Evolutionary conservation across 2,329 filamentous ascomycete genomes (phyloP), one percentile per base, ranked within the genome.

Genomic region (Aspergillus fructus): DNA sequence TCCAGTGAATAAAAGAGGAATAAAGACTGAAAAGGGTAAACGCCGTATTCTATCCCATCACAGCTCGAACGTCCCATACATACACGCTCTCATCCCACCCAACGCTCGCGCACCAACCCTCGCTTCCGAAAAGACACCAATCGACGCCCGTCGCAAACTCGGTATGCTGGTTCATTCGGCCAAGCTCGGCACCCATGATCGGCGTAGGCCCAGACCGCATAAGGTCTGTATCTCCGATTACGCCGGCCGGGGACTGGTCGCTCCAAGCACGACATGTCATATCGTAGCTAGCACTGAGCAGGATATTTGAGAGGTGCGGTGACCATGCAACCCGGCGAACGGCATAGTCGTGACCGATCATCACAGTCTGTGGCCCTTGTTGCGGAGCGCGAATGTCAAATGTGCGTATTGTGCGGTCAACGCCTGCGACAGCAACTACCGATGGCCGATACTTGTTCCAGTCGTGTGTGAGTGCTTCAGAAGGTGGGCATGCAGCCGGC

Each of bases 401-500:
- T 0, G 90, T 94, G 48, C 94, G 87, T 59, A 99, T 88, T 17
- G 89, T 78, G 53, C 90, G 85, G 74, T 99, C 94, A 3, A 97
- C 94, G 54, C 94, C 93, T 1, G 86, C 94, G 0, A 91, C 91
- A 0, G 94, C 94, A 54, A 99, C 79, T 24, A 97, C 81, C 0
- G 87, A 89, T 64, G 92, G 86, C 40, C 89, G 85, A 77, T 99
- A 99, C 76, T 99, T 99, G 79, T 99, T 99, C 94, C 94, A 99
- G 75, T 99, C 94, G 76, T 97, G 94, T 0, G 93, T 96, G 33
- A 99, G 83, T 39, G 91, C 86, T 79, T 99, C 94, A 9, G 86
- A 83, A 0, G 92, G 91, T n/a, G 85, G 79, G 47, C 64, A 59
- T 8, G 81, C 72, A 2, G 72, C 71, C 0, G 70, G 71, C 33